These are phyloP conservation scores for Crotalaria pallida DNA, from an alignment of 306 rosid species.

Conservation along the genomic window DNA sequence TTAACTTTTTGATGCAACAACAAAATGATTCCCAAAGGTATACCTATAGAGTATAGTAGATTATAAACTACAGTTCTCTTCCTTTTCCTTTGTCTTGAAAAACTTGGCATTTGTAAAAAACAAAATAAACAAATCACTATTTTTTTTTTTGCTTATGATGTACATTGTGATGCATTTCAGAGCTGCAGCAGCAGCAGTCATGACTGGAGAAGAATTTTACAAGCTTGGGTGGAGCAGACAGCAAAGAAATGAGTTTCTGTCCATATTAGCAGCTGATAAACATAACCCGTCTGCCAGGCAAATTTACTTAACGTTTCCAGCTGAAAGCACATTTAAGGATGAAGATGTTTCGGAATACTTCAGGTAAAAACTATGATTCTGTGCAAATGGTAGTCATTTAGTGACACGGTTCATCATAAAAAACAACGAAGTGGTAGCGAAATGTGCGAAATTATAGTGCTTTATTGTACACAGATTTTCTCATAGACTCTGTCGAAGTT, in stretches of 20 bases:
- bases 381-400: not conserved
- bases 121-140: no score
- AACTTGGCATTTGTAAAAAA: not conserved
- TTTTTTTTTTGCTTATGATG: not conserved
- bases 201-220: conserved; percentile 56
- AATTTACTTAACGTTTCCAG: conserved; percentile 79
- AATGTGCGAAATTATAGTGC: not conserved
- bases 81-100: not conserved
- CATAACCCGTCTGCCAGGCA: conserved; percentile 67
- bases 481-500: not conserved
- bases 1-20: conserved; percentile 54
- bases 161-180: conserved; percentile 21
- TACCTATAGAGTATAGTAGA: not conserved
- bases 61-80: not conserved
- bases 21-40: conserved; percentile 52
- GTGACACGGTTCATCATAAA: not conserved
- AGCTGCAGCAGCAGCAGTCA: conserved; percentile 24
- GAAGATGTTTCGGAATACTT: conserved; percentile 81
- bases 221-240: conserved; percentile 42
- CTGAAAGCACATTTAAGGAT: conserved; percentile 73
- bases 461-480: not conserved
- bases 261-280: conserved; percentile 46
- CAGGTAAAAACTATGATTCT: conserved; percentile 33
- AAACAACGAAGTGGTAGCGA: not conserved
- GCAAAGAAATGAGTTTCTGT: conserved; percentile 57